Evolutionary conservation across 768 basidiomycete genomes (phyloP).

Genomic region (Tulasnella calospora): DNA sequence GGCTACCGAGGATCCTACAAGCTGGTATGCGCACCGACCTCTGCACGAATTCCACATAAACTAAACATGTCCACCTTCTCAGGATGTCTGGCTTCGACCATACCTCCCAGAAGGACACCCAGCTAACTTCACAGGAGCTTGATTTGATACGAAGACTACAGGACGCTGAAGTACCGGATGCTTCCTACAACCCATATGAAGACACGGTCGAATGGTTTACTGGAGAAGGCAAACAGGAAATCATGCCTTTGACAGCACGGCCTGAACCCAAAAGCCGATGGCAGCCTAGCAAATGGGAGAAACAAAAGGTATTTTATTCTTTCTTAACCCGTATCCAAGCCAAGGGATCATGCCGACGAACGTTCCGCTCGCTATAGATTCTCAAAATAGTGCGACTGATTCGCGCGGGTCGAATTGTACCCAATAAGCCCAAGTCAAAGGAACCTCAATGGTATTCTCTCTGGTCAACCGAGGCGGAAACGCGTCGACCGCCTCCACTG

Average conservation of each 20-base stretch:
- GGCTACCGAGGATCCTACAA: conserved; percentile 83
- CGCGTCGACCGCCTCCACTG: conserved; percentile 74
- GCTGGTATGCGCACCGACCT: conserved; percentile 57
- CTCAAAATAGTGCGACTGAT: conserved; percentile 99
- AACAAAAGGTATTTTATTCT: conserved; percentile 71
- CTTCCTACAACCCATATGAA: conserved; percentile 84
- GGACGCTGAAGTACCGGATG: conserved; percentile 85
- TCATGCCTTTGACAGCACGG: conserved; percentile 86
- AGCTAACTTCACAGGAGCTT: conserved; percentile 82
- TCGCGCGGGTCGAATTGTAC: conserved; percentile 87
- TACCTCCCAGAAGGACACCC: conserved; percentile 75
- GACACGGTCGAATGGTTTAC: conserved; percentile 96
- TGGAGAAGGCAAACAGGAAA: conserved; percentile 87
- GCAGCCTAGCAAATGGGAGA: conserved; percentile 99
- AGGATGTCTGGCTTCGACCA: conserved; percentile 95
- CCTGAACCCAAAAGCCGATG: conserved; percentile 96
- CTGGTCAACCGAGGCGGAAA: conserved; percentile 65
- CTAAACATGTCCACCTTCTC: neutral
- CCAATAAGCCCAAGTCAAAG: conserved; percentile 77
- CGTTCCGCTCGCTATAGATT: conserved; percentile 48
- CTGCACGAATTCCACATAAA: neutral
- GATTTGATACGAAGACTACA: conserved; percentile 93
- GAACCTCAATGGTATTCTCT: conserved; percentile 75
- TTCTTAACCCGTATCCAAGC: neutral
- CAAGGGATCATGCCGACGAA: neutral